These are phyloP conservation scores for Trametes gibbosa DNA, from an alignment of 768 basidiomycete species.

Conservation along the genomic window DNA sequence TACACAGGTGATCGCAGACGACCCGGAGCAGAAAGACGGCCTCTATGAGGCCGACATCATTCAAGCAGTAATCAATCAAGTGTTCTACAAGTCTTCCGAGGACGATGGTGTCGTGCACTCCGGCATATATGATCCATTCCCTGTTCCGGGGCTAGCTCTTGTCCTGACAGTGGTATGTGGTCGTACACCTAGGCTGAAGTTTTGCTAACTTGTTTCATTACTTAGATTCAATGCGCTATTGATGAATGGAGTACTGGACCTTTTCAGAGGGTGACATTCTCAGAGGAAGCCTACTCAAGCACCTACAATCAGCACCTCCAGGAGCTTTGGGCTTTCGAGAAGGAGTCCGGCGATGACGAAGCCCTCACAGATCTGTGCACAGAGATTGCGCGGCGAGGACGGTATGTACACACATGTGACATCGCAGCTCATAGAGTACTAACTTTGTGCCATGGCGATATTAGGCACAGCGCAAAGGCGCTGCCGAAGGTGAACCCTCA, in stretches of 20 bases:
- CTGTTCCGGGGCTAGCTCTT: background rate
- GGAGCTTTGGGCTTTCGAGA: background rate
- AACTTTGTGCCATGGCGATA: background rate
- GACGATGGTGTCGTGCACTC: slow-evolving; percentile 3
- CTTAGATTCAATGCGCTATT: slow-evolving; percentile 3
- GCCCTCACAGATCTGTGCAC: background rate
- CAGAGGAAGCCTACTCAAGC: background rate
- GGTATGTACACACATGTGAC: background rate
- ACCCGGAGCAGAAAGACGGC: background rate
- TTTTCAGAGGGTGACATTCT: background rate
- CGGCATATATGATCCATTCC: background rate
- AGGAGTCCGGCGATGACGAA: background rate
- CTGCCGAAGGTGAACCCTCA: background rate
- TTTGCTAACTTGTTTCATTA: background rate
- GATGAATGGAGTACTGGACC: slow-evolving; percentile 1
- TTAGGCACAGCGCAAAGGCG: background rate
- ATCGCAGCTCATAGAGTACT: background rate
- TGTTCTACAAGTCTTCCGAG: background rate
- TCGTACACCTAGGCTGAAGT: background rate
- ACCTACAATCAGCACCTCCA: background rate
- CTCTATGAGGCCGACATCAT: slow-evolving; percentile 1
- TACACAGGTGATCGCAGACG: background rate
- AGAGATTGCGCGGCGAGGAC: background rate
- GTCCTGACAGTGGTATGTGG: background rate
- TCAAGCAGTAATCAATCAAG: background rate